Conservation (phyloP, 768 basidiomycete genomes). For the Panaeolus cyanescens region DNA sequence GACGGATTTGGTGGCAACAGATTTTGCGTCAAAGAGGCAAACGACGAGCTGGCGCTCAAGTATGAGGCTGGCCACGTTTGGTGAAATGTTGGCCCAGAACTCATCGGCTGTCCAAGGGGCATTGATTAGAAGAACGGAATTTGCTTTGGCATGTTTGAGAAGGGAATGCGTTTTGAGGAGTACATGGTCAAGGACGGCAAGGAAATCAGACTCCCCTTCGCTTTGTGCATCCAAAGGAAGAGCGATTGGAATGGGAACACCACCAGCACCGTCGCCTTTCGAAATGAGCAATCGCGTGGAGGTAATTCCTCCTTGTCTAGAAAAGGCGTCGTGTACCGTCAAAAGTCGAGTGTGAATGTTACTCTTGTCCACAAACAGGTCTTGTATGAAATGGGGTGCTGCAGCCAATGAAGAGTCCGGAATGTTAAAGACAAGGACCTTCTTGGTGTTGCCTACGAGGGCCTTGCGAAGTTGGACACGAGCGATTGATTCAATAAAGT, state of each 20-base stretch:
- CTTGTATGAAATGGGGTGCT: constrained; percentile 56
- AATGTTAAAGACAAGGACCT: constrained; percentile 67
- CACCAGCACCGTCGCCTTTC: constrained; percentile 37
- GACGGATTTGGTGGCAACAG: constrained; percentile 45
- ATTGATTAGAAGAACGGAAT: constrained; percentile 71
- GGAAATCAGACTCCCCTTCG: constrained; percentile 61
- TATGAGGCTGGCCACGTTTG: constrained; percentile 47
- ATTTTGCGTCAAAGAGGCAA: constrained; percentile 61
- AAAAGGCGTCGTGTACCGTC: constrained; percentile 74
- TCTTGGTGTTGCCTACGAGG: constrained; percentile 50
- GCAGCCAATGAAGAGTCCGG: constrained; percentile 56
- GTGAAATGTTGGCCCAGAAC: constrained; percentile 65
- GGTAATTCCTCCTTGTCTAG: constrained; percentile 69
- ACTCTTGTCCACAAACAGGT: constrained; percentile 56
- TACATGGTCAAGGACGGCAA: constrained; percentile 72
- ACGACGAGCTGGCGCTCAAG: constrained; percentile 54
- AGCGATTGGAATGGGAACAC: constrained; percentile 53
- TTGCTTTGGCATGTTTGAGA: constrained; percentile 63
- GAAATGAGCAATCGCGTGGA: constrained; percentile 71
- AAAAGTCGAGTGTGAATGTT: constrained; percentile 61
- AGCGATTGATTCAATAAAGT: constrained; percentile 37
- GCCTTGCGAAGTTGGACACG: constrained; percentile 27
- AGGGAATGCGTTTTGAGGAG: constrained; percentile 81
- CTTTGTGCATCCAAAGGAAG: constrained; percentile 56
- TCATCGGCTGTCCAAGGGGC: constrained; percentile 80